phyloP scores from a whole-genome alignment of 495 filamentous ascomycete species.

The Tuber umbilicatum region DNA sequence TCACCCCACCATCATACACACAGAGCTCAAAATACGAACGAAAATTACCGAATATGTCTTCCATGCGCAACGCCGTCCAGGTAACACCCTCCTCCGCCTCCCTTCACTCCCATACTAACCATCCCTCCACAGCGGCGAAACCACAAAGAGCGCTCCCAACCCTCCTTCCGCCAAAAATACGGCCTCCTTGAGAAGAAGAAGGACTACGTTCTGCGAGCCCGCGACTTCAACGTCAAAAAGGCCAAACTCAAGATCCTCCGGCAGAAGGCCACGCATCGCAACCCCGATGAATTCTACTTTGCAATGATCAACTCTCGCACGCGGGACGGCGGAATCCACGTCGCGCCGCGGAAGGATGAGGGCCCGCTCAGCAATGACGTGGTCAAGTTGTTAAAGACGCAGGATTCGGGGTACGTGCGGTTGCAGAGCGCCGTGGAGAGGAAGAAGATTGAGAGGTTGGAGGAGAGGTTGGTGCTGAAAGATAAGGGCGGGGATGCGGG shows the following conservation, averaged over 20 bases:
- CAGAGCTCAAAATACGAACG: background rate
- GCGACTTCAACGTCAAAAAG: conserved; percentile 82
- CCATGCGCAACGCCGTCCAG: conserved; percentile 73
- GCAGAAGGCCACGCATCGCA: conserved; percentile 75
- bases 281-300: conserved; percentile 95
- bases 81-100: conserved; percentile 39
- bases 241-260: conserved; percentile 67
- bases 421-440: conserved; percentile 57
- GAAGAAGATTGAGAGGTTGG: conserved; percentile 55
- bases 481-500: conserved; percentile 43
- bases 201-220: conserved; percentile 88
- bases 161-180: conserved; percentile 70
- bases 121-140: conserved; percentile 48
- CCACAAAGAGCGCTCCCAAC: conserved; percentile 84
- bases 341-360: conserved; percentile 50
- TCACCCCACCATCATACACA: background rate
- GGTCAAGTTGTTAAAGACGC: conserved; percentile 87
- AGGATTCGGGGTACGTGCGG: conserved; percentile 83
- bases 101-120: background rate
- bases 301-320: conserved; percentile 65
- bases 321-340: conserved; percentile 57
- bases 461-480: conserved; percentile 48
- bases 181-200: conserved; percentile 87
- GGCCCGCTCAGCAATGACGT: conserved; percentile 56
- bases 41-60: conserved; percentile 55